Base-by-base conservation (phyloP, 129 eudicot species). In the Arctium lappa region DNA sequence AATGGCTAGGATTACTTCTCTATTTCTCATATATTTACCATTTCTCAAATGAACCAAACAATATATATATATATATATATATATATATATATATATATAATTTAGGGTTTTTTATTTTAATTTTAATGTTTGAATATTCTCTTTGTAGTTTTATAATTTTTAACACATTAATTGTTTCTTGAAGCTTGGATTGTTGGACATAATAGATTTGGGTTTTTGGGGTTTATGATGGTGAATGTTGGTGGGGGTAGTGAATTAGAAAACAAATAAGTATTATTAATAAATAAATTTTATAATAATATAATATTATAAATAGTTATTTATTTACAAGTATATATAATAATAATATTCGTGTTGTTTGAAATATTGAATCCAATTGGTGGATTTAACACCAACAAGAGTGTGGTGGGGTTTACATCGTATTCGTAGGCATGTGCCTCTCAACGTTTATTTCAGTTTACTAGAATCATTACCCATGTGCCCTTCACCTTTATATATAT, bases 381-480 rank as follows among this genome's bases (percentile, higher is more conserved):
- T 71, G 76, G 27, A 68, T 79, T 38, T 44, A 69, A 76, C 31
- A 80, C 3, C 72, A 63, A 53, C 72, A 63, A 53, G 71, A 80
- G 73, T 71, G 72, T 80, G 77, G 83, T 70, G 77, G 83, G 77
- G 53, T 80, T 69, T 60, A 75, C 73, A 73, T 78, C 77, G 13
- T 75, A 48, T 73, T 78, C 77, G 13, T 75, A 48, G 78, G 34
- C 81, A 72, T 78, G 76, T 76, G 80, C 76, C 80, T 66, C 53
- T 73, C 76, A 76, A 53, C 66, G 15, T 75, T 81, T 44, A n/a
- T 32, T 15, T 27, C 29, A 6, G 2, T 62, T 40, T 30, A 62
- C 71, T 75, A 71, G 69, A 7, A 85, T 40, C 82, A 71, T 83
- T 48, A 75, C 87, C 39, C 79, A 74, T 79, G 76, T 78, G 77